Base-by-base conservation (phyloP, 768 basidiomycete species). In the Kwoniella botswanensis region DNA sequence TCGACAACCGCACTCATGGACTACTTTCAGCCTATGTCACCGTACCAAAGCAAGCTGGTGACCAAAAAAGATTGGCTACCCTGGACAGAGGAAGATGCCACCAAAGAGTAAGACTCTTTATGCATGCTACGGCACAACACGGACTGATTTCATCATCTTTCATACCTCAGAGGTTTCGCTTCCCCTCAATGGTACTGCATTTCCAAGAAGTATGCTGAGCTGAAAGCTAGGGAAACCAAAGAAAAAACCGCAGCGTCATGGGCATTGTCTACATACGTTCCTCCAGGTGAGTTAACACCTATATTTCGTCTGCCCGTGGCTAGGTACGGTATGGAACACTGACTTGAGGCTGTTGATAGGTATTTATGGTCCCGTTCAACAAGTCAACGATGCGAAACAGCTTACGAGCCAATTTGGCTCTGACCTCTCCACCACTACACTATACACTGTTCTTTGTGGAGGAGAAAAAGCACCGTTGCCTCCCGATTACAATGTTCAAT, bases 21-120 rank as follows among this genome's bases (percentile, higher is more conserved):
- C 63, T 67, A 65, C 52, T 29, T 53, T 63, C 67, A 57, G 21
- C 75, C 77, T 10, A 42, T 58, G 22, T 43, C 63, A 11, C 65
- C 71, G 41, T 75, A 78, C 26, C 63, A 24, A 11, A 74, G 68
- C 43, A 69, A 58, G 56, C 65, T 70, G 7, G 79, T 77, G 69
- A 80, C 75, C 59, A 77, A 82, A 65, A 65, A 78, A 15, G 81
- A 82, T 65, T 79, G 81, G 77, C 63, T 72, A 17, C 68, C 76
- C 1, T 43, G 67, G 53, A 75, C 76, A 52, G 73, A 79, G 29
- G 69, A 76, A 52, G 68, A 76, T 41, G 71, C 69, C 2, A 72
- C 70, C 59, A 72, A 73, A 55, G 58, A 75, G 76, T 76, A 26
- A 73, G 74, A 68, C 17, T 21, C 42, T 21, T 13, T 50, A 46